Evolutionary conservation across 257 asterid genomes (phyloP).

Genomic region (Schizonepeta tenuifolia): DNA sequence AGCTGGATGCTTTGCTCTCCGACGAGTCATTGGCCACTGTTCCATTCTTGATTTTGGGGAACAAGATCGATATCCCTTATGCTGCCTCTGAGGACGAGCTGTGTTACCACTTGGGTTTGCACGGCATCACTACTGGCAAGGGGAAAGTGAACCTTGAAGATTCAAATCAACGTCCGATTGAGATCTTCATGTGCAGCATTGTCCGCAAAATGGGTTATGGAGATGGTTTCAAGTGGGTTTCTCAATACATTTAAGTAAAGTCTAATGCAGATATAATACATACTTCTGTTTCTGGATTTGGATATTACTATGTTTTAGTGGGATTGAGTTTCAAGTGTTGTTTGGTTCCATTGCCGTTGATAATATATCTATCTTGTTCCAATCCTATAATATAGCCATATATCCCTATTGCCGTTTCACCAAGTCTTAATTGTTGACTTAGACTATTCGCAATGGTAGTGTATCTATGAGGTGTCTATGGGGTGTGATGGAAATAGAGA

Average conservation of each 20-base stretch:
- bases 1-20: conserved; percentile 76
- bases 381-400: conserved; percentile 19
- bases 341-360: conserved; percentile 36
- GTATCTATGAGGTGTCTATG: too few species aligned
- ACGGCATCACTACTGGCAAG: conserved; percentile 72
- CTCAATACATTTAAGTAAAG: conserved; percentile 67
- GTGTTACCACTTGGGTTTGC: conserved; percentile 66
- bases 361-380: conserved; percentile 36
- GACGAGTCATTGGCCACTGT: conserved; percentile 75
- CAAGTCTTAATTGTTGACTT: not conserved
- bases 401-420: not conserved
- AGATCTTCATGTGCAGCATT: conserved; percentile 90
- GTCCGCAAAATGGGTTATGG: conserved; percentile 93
- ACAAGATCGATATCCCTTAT: conserved; percentile 82
- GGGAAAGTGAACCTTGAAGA: conserved; percentile 77
- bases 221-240: conserved; percentile 87
- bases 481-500: too few species aligned
- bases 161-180: conserved; percentile 69
- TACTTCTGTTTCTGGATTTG: conserved; percentile 16
- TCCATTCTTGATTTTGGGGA: conserved; percentile 81
- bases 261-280: conserved; percentile 21
- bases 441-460: too few species aligned
- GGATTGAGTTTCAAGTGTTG: conserved; percentile 33
- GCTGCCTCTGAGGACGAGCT: conserved; percentile 88
- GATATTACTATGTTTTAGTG: conserved; percentile 13